phyloP scores from a whole-genome alignment of 345 rosid species.

The Moricandia arvensis region DNA sequence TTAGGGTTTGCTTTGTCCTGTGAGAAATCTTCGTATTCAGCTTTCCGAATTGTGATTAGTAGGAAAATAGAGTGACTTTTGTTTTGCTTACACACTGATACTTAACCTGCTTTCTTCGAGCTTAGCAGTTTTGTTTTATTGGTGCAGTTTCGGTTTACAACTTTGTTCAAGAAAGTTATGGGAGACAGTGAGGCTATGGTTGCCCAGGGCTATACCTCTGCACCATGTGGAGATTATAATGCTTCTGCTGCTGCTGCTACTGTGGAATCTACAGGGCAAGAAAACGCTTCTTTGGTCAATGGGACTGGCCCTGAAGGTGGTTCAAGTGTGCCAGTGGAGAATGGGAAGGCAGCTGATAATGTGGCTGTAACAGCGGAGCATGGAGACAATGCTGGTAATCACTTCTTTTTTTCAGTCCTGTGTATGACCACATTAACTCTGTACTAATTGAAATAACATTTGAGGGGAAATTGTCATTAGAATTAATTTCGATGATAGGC shows the following conservation, averaged over 20 bases:
- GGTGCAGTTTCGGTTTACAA: constrained; percentile 35
- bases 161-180: constrained; percentile 38
- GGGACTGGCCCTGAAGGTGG: background rate
- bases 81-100: background rate
- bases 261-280: constrained; percentile 32
- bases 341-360: background rate
- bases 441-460: background rate
- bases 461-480: background rate
- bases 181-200: constrained; percentile 67
- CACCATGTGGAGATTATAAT: constrained; percentile 32
- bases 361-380: background rate
- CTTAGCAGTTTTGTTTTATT: background rate
- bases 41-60: background rate
- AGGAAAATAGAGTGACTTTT: background rate
- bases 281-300: constrained; percentile 22
- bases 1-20: background rate
- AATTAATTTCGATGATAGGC: background rate
- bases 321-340: background rate
- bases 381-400: background rate
- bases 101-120: background rate
- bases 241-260: constrained; percentile 25
- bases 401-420: background rate
- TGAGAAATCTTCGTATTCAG: background rate
- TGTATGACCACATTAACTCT: background rate
- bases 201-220: constrained; percentile 21